phyloP scores from a whole-genome alignment of 2,329 filamentous ascomycete species.

The Eurotiales sp. region DNA sequence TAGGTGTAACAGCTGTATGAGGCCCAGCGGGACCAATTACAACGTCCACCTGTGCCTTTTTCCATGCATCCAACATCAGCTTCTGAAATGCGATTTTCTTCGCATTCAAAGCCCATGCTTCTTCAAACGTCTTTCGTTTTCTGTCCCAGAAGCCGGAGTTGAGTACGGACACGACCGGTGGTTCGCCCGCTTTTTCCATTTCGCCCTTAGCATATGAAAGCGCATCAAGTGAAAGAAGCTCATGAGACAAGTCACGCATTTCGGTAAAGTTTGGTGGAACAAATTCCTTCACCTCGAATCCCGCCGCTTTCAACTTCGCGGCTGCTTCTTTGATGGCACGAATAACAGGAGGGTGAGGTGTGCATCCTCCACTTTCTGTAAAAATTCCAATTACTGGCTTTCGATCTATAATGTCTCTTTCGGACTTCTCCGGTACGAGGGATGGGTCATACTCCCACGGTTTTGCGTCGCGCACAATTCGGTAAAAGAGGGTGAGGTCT shows the following conservation, averaged over 20 bases:
- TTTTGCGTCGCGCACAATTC: constrained; percentile 20
- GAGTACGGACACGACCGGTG: constrained; percentile 29
- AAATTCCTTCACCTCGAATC: constrained; percentile 3
- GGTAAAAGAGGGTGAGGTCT: constrained; percentile 23
- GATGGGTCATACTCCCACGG: constrained; percentile 19
- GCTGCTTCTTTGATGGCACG: constrained; percentile 51
- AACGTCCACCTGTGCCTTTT: constrained; percentile 11
- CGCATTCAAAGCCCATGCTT: constrained; percentile 32
- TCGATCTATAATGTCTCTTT: constrained; percentile 15
- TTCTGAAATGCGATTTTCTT: constrained; percentile 31
- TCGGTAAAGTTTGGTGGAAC: constrained; percentile 28
- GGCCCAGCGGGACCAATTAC: not conserved
- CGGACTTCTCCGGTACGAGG: constrained; percentile 6
- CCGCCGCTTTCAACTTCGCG: constrained; percentile 17
- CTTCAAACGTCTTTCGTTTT: constrained; percentile 29
- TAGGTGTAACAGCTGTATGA: constrained; percentile 19
- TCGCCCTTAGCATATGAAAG: constrained; percentile 33
- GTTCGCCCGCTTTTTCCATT: constrained; percentile 29
- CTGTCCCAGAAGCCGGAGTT: constrained; percentile 34
- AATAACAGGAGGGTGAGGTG: constrained; percentile 58
- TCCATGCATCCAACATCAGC: constrained; percentile 32
- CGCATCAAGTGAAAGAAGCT: constrained; percentile 34
- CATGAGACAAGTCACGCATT: constrained; percentile 28
- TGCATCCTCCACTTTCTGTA: constrained; percentile 17
- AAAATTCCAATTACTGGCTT: constrained; percentile 28